Percentiles rank a stretch among this genome's conserved stretches.
Evolutionary conservation across 345 rosid genomes (phyloP).

Genomic region (Garcia nutans): DNA sequence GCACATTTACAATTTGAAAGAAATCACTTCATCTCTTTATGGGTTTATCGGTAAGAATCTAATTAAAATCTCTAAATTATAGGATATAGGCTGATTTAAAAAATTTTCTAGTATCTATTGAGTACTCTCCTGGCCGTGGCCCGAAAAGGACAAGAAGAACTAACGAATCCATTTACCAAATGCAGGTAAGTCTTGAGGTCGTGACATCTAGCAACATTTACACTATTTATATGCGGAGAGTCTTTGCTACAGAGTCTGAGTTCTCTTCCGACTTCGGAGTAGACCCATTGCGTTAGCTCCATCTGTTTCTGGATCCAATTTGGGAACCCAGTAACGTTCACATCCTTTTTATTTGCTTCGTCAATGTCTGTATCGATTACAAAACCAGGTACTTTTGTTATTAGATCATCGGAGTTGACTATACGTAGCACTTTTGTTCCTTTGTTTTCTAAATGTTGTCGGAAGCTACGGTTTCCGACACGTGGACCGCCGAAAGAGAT

Average conservation of each 20-base stretch:
- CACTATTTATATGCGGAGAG: conserved; percentile 20
- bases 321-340: conserved; percentile 23
- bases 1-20: too few relatives aligned
- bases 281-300: conserved; percentile 27
- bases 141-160: conserved; percentile 49
- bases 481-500: conserved; percentile 95
- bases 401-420: conserved; percentile 79
- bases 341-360: conserved; percentile 4
- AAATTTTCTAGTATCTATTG: neutral
- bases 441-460: conserved; percentile 56
- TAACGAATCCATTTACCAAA: conserved; percentile 45
- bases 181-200: conserved; percentile 34
- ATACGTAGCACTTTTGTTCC: conserved; percentile 75
- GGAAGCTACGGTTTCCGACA: conserved; percentile 72
- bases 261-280: conserved; percentile 27
- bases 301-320: conserved; percentile 28
- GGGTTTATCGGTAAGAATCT: too few relatives aligned
- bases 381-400: conserved; percentile 89
- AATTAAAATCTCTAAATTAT: too few relatives aligned
- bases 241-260: conserved; percentile 29
- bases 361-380: conserved; percentile 45
- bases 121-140: conserved; percentile 33
- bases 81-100: too few relatives aligned
- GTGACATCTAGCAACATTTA: conserved; percentile 24
- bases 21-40: too few relatives aligned